Evolutionary conservation across 1,139 yeast genomes (phyloP), one percentile per base, ranked within the genome.

Genomic region (Tardiomyces blankii): DNA sequence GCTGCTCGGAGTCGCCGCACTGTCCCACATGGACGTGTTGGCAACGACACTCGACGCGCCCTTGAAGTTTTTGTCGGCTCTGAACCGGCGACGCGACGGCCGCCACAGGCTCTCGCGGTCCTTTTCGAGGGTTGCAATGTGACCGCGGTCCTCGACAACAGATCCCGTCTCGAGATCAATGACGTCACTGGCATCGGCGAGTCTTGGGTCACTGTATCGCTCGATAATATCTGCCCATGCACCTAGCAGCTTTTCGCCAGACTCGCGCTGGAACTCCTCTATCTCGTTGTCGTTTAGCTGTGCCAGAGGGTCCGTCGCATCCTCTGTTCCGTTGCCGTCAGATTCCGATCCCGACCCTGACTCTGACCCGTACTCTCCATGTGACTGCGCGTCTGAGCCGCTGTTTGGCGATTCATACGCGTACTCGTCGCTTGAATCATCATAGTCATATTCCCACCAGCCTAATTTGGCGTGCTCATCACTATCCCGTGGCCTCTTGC

Each of bases 111-210:
- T 28, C 18, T 27, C 25, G 25, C 14, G 11, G 19, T 19, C 44
- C 21, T 1, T 46, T 25, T 13, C 38, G 38, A 41, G 38, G 33
- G 28, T 48, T 47, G 39, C 54, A 45, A 45, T 49, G 16, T 82
- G 91, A 1, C 91, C 91, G 48, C 75, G 73, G 54, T 82, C 85
- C 16, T 66, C 72, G 2, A 77, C 59, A 5, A 82, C 73, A 44
- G 71, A 67, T 1, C 88, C 87, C 0, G 85, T 76, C 3, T 59
- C 57, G 27, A 82, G 57, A 56, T 82, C 85, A n/a, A 82, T 66
- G 50, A 77, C 80, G 13, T 66, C 62, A 2, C 67, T 67, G 51
- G 73, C 77, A 43, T 71, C 73, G n/a, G 74, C 62, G 2, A 61
- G 54, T 27, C 18, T 33, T 2, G 80, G 73, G 5, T 21, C 25